Base-by-base conservation (phyloP, 1,284 basidiomycete genomes). In the Cryptococcus sp. region DNA sequence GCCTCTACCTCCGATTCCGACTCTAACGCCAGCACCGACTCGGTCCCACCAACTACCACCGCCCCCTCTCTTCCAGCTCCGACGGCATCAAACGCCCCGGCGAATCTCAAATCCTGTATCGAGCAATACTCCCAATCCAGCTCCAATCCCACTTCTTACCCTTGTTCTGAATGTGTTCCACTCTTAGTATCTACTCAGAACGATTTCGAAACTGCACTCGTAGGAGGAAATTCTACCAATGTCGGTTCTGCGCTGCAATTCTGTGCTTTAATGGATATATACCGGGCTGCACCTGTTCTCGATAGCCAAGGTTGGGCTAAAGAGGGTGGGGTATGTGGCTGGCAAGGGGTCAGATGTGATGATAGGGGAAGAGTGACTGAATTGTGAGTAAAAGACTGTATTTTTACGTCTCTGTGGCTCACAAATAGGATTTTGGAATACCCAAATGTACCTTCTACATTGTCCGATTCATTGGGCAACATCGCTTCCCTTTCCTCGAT, bases 191-290 rank as follows among this genome's bases (percentile, higher is more conserved):
- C 56, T 0, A 62, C 61, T 0, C 57, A 57, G 0, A 75, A 75
- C 52, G 75, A 75, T 53, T 75, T 66, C 48, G 37, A 52, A 11
- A 22, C 43, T 2, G 49, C 57, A 2, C 32, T 62, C 0, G 50
- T 56, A 2, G 57, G 58, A 24, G 69, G 61, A 11, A 68, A 67
- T 50, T 56, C 61, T 1, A 67, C 62, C 0, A 68, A 66, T 9
- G 66, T 72, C 13, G 73, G 73, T 2, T 62, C 67, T 2, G 69
- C 68, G 1, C 54, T 74, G 9, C 74, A 77, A 55, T 76, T 69
- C 55, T 77, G 75, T 46, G 68, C 71, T 1, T 53, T 76, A 43
- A 63, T 66, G 52, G 65, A 73, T 34, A 46, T 76, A 2, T 64
- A 53, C 44, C 53, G 57, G 46, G 51, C 19, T 11, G 59, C 59